A percentile compares a stretch with the other conserved stretches of the same genome.
Evolutionary conservation across 805 yeast species (phyloP).

Genomic region (Yamadazyma philogaea): DNA sequence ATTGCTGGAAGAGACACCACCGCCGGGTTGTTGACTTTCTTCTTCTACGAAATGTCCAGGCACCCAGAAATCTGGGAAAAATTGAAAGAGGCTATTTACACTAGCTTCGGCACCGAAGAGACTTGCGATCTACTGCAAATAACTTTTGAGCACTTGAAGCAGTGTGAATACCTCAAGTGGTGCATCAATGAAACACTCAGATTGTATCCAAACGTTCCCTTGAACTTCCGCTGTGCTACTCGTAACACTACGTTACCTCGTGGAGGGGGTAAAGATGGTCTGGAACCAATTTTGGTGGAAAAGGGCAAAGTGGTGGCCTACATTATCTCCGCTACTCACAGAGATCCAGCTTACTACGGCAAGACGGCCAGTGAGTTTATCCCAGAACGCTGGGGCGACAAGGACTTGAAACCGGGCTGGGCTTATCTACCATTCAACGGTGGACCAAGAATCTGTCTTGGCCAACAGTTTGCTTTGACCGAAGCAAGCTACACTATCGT

Average conservation of each 20-base stretch:
- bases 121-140: constrained; percentile 22
- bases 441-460: constrained; percentile 54
- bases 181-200: constrained; percentile 32
- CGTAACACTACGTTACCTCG: constrained; percentile 32
- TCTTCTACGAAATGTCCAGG: constrained; percentile 31
- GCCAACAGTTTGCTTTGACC: constrained; percentile 55
- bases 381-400: constrained; percentile 49
- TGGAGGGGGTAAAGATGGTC: constrained; percentile 39
- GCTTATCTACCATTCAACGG: constrained; percentile 53
- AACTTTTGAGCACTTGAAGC: constrained; percentile 33
- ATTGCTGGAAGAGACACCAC: constrained; percentile 41
- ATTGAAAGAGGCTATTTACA: constrained; percentile 25
- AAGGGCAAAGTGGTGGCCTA: constrained; percentile 44
- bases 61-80: constrained; percentile 28
- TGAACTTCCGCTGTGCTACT: constrained; percentile 30
- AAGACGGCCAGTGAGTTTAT: constrained; percentile 41
- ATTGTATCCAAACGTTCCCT: constrained; percentile 35
- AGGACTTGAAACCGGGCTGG: constrained; percentile 39
- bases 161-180: constrained; percentile 31
- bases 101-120: constrained; percentile 26
- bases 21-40: constrained; percentile 31
- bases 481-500: constrained; percentile 46
- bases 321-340: constrained; percentile 41
- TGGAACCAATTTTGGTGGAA: constrained; percentile 36
- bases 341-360: constrained; percentile 40